Conservation (phyloP, 1,284 basidiomycete species). For the Papiliotrema terrestris region DNA sequence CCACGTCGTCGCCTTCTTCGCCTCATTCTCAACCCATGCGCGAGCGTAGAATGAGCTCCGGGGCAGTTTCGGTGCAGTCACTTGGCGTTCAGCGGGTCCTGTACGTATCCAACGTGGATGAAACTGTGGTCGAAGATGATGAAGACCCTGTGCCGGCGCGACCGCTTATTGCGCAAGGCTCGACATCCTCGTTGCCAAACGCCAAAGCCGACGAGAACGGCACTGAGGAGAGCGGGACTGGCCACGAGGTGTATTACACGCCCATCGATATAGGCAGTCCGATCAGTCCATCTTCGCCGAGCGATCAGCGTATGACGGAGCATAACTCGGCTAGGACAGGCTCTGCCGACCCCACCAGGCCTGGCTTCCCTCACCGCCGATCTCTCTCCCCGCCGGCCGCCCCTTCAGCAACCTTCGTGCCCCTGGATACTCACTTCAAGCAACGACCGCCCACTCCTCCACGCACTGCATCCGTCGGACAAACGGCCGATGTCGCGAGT, state of each 20-base stretch:
- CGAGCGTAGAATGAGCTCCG: not conserved
- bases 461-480: not conserved
- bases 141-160: not conserved
- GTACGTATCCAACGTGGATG: slow-evolving; percentile 2
- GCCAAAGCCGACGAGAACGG: not conserved
- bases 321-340: not conserved
- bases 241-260: not conserved
- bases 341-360: not conserved
- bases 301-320: no score
- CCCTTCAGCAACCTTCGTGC: not conserved
- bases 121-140: slow-evolving; percentile 1
- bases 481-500: no score
- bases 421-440: not conserved
- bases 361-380: not conserved
- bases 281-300: not conserved
- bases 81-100: not conserved
- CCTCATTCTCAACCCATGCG: not conserved
- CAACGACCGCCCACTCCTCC: not conserved
- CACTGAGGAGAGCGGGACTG: not conserved
- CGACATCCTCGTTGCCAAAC: no score
- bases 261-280: not conserved
- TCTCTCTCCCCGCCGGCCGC: not conserved
- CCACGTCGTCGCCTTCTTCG: not conserved
- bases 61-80: not conserved
- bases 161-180: not conserved